These are phyloP conservation scores for Tremella yokohamensis DNA, from an alignment of 768 basidiomycete genomes.

Conservation along the genomic window DNA sequence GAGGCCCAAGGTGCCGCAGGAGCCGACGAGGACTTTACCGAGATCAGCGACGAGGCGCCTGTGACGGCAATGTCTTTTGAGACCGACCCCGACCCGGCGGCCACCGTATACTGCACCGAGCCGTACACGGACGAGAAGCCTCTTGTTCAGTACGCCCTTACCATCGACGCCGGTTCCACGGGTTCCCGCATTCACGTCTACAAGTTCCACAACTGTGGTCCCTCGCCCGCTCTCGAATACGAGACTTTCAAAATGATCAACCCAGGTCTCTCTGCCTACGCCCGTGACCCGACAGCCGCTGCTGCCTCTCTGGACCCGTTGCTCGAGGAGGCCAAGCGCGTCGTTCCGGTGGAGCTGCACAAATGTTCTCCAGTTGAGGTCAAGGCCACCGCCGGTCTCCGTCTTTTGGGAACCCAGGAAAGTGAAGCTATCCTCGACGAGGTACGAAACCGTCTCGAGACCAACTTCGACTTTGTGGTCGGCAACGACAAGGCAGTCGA, in stretches of 20 bases:
- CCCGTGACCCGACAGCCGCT: slow-evolving; percentile 61
- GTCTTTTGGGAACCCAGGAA: slow-evolving; percentile 64
- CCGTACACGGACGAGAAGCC: slow-evolving; percentile 57
- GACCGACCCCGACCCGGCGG: slow-evolving; percentile 68
- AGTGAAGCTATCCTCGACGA: slow-evolving; percentile 70
- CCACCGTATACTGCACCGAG: slow-evolving; percentile 67
- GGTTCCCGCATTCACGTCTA: slow-evolving; percentile 97
- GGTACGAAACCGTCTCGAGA: slow-evolving; percentile 61
- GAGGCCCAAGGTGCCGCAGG: slow-evolving; percentile 30
- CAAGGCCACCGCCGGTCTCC: slow-evolving; percentile 85
- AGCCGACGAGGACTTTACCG: slow-evolving; percentile 39
- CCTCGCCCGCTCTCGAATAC: slow-evolving; percentile 77
- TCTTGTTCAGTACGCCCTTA: slow-evolving; percentile 86
- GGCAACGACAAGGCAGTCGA: slow-evolving; percentile 62
- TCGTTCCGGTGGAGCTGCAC: slow-evolving; percentile 66
- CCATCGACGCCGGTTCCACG: slow-evolving; percentile 97
- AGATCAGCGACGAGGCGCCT: slow-evolving; percentile 25
- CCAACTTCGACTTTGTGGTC: slow-evolving; percentile 66
- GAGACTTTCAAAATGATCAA: slow-evolving; percentile 82
- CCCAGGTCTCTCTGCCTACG: slow-evolving; percentile 71
- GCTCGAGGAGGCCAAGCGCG: slow-evolving; percentile 71
- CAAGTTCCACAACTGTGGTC: slow-evolving; percentile 89
- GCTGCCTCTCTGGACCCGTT: slow-evolving; percentile 75
- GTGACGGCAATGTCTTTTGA: slow-evolving; percentile 57
- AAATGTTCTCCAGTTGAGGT: slow-evolving; percentile 82